Conservation (phyloP, 2,329 filamentous ascomycete genomes). For the Massarina eburnea region DNA sequence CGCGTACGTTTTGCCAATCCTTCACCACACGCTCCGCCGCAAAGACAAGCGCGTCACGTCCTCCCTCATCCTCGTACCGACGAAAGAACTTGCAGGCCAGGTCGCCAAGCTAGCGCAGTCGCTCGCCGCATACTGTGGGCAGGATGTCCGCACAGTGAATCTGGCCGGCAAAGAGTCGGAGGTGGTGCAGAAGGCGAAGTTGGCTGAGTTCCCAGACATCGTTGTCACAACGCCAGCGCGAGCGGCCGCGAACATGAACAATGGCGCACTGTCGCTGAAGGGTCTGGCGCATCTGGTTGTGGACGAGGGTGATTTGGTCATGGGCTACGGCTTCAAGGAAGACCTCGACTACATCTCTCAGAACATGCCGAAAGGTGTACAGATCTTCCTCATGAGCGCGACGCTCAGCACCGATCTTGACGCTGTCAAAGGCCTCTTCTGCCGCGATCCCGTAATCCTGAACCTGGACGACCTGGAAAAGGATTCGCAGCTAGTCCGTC, state of each 20-base stretch:
- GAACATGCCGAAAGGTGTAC: conserved; percentile 78
- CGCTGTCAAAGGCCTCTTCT: conserved; percentile 81
- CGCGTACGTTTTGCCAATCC: conserved; percentile 88
- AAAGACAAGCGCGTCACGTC: conserved; percentile 70
- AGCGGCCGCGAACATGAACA: conserved; percentile 76
- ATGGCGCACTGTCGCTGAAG: conserved; percentile 68
- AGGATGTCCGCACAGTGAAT: conserved; percentile 80
- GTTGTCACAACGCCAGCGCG: conserved; percentile 89
- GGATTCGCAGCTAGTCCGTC: conserved; percentile 74
- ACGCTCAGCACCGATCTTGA: conserved; percentile 88
- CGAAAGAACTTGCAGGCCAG: conserved; percentile 90
- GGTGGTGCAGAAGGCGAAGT: conserved; percentile 80
- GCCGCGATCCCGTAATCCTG: conserved; percentile 74
- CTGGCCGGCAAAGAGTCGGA: conserved; percentile 89
- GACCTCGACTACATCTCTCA: conserved; percentile 80
- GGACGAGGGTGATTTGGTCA: conserved; percentile 90
- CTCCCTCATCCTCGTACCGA: conserved; percentile 89
- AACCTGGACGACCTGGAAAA: conserved; percentile 82
- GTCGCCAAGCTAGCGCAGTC: conserved; percentile 76
- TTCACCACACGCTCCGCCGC: conserved; percentile 78
- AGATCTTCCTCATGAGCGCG: conserved; percentile 91
- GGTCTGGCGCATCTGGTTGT: conserved; percentile 78
- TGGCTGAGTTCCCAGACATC: conserved; percentile 84
- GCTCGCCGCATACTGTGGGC: conserved; percentile 80
- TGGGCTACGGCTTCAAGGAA: conserved; percentile 92